Evolutionary conservation across 768 basidiomycete genomes (phyloP), one percentile per base, ranked within the genome.

Genomic region (Leccinum broughii): DNA sequence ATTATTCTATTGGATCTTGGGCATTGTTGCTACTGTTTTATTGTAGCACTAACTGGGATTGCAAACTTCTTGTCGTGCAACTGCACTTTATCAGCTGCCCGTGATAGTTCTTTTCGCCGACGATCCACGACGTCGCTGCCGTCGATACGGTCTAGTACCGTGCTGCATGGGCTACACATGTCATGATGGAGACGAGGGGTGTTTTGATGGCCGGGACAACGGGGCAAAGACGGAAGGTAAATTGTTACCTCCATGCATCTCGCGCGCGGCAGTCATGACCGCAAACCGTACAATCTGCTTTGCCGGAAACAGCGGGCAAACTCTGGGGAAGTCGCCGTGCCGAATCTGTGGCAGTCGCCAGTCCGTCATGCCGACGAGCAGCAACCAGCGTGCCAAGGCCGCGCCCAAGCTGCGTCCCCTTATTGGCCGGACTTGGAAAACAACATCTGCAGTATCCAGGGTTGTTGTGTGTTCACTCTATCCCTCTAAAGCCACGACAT

Each of bases 371-470:
- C 20, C 10, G 20, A 20, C n/a, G 15, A 17, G n/a, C n/a, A n/a
- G n/a, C n/a, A n/a, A 17, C 41, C 41, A 17, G 17, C 14, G 14
- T 13, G 11, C 35, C 35, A 37, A 5, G 14, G 35, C 35, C 14
- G 1, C 13, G 5, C 35, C 13, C 35, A 26, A 26, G 26, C 26
- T 26, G 26, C 26, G 14, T 5, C 6, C 14, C n/a, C 41, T 1
- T n/a, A 9, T 17, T 44, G 54, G 69, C 79, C 6, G 74, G 77
- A 17, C 57, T 77, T 26, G 77, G 85, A 63, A 81, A 84, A 61
- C 74, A 86, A 86, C 32, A 73, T 85, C 17, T 87, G 86, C 85
- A 67, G 77, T 32, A 76, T 85, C 13, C 72, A 75, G 54, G 78
- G 77, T 35, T 35, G 1, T 30, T 74, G 77, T 82, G 66, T 24